Evolutionary conservation across 495 filamentous ascomycete species (phyloP).

Genomic region (Aspergillus nanangensis): DNA sequence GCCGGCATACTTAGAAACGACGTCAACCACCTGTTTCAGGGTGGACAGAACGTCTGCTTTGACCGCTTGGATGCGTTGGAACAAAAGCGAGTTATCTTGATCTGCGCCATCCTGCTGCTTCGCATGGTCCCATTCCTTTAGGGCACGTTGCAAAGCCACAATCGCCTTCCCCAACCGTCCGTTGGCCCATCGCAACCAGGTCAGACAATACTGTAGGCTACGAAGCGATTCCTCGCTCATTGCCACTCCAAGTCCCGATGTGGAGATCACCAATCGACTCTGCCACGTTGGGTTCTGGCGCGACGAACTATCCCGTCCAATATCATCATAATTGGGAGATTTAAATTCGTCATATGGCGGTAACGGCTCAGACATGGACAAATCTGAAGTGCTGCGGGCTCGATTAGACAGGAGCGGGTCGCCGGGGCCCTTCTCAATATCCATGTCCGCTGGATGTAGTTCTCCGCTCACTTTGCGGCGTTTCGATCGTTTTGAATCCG

Average conservation of each 20-base stretch:
- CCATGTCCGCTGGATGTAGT: slow-evolving; percentile 29
- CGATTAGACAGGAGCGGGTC: slow-evolving; percentile 12
- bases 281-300: slow-evolving; percentile 59
- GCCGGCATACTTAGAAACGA: slow-evolving; percentile 79
- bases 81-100: slow-evolving; percentile 36
- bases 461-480: slow-evolving; percentile 54
- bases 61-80: slow-evolving; percentile 61
- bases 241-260: slow-evolving; percentile 78
- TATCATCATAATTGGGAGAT: slow-evolving; percentile 66
- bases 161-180: slow-evolving; percentile 67
- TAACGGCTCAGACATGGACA: slow-evolving; percentile 59
- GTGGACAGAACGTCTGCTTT: slow-evolving; percentile 71
- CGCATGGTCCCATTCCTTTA: slow-evolving; percentile 69
- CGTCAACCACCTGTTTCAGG: slow-evolving; percentile 68
- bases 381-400: slow-evolving; percentile 37
- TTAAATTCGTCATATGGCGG: slow-evolving; percentile 76
- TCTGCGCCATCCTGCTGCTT: slow-evolving; percentile 17
- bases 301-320: slow-evolving; percentile 22
- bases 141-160: slow-evolving; percentile 58
- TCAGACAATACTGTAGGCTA: slow-evolving; percentile 72
- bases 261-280: slow-evolving; percentile 73
- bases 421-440: slow-evolving; percentile 33
- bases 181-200: slow-evolving; percentile 72
- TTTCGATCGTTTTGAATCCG: slow-evolving; percentile 51
- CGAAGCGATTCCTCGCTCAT: slow-evolving; percentile 80